Conservation (phyloP, 2,329 filamentous ascomycete genomes). For the Chaetomiaceae sp. region DNA sequence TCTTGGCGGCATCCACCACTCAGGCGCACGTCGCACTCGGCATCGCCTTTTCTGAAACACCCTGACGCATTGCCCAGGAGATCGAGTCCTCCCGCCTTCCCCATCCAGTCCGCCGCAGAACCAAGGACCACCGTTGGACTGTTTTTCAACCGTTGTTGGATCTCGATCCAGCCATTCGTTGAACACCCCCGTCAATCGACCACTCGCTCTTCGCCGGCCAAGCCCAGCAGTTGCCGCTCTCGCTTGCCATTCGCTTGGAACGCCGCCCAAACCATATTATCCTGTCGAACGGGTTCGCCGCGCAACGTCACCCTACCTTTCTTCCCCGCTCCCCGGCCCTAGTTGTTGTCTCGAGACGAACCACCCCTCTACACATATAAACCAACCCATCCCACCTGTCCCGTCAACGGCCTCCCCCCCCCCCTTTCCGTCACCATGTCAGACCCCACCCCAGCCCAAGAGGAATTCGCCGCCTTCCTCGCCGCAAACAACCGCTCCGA, state of each 20-base stretch:
- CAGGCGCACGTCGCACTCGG: slow-evolving; percentile 20
- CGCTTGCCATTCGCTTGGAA: background rate
- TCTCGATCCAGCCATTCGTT: too few species aligned
- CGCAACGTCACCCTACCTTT: slow-evolving; percentile 13
- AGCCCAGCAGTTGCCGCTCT: background rate
- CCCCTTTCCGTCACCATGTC: slow-evolving; percentile 43
- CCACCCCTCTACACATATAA: slow-evolving; percentile 36
- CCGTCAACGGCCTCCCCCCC: slow-evolving; percentile 10
- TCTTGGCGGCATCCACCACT: background rate
- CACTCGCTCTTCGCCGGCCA: background rate
- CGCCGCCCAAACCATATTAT: background rate
- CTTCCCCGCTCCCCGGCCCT: slow-evolving; percentile 11
- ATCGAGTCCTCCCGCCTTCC: background rate
- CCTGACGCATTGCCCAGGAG: slow-evolving; percentile 35
- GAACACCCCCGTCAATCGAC: background rate
- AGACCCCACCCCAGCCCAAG: slow-evolving; percentile 55
- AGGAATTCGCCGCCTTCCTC: slow-evolving; percentile 62
- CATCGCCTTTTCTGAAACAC: slow-evolving; percentile 34
- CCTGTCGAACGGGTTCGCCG: slow-evolving; percentile 22
- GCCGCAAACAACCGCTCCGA: slow-evolving; percentile 47
- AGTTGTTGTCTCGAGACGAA: slow-evolving; percentile 18
- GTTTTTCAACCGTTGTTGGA: background rate
- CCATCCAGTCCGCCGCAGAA: background rate
- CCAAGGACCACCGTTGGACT: background rate
- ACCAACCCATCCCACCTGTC: slow-evolving; percentile 24